Percentiles rank a stretch among this genome's conserved stretches.
phyloP scores from a whole-genome alignment of 768 basidiomycete species.

The Lentinus tigrinus region DNA sequence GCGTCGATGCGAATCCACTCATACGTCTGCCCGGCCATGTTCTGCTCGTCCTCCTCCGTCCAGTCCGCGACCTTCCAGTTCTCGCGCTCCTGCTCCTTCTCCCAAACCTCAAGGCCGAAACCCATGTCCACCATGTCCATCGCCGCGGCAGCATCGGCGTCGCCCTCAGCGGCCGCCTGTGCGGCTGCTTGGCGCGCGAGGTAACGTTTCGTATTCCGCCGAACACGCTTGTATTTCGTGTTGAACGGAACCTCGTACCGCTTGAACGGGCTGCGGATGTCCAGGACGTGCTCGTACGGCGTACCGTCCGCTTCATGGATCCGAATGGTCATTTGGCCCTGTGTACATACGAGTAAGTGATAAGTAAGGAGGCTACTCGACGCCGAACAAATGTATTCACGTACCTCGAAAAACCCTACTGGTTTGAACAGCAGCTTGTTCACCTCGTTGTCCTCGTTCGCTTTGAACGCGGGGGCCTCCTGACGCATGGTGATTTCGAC shows the following conservation, averaged over 20 bases:
- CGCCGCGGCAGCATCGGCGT: constrained; percentile 87
- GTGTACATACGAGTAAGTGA: neutral
- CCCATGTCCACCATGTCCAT: constrained; percentile 94
- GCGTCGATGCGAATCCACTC: constrained; percentile 99
- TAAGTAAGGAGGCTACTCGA: neutral
- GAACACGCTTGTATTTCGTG: constrained; percentile 96
- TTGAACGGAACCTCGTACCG: constrained; percentile 99
- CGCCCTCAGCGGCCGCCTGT: constrained; percentile 89
- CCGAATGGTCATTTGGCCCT: constrained; percentile 98
- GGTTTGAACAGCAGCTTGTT: constrained; percentile 71
- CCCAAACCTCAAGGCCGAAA: constrained; percentile 93
- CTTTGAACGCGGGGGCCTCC: constrained; percentile 72
- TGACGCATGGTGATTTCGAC: constrained; percentile 96
- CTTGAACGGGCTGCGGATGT: constrained; percentile 84
- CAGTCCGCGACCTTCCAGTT: constrained; percentile 98
- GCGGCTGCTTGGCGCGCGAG: constrained; percentile 90
- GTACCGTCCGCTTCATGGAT: constrained; percentile 99
- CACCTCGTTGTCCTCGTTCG: constrained; percentile 66
- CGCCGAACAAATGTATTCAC: constrained; percentile 13
- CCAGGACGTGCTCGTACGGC: constrained; percentile 96
- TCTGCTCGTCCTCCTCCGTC: constrained; percentile 93
- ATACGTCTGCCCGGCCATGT: constrained; percentile 94
- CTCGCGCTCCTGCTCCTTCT: constrained; percentile 89
- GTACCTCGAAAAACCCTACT: constrained; percentile 85
- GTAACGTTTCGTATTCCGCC: constrained; percentile 94